Conservation (phyloP, 148 eudicot genomes). For the Chenopodium album region DNA sequence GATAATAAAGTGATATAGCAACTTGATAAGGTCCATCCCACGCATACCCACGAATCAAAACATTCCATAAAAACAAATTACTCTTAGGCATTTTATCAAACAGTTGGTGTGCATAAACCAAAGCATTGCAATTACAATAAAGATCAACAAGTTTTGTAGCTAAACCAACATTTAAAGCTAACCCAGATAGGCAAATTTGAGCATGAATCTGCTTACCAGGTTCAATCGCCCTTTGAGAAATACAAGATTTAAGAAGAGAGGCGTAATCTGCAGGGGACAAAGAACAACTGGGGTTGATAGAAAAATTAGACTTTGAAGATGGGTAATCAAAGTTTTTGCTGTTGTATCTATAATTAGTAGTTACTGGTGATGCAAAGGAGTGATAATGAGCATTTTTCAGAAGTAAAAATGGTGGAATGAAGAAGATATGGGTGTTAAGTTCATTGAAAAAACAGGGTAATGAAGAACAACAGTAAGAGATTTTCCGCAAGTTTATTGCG, state of each 20-base stretch:
- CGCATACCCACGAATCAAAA: constrained; percentile 87
- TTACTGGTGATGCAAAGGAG: constrained; percentile 15
- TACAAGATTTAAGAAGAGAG: constrained; percentile 52
- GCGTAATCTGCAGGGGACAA: constrained; percentile 27
- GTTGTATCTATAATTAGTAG: not conserved
- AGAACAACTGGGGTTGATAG: constrained; percentile 1
- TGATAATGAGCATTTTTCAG: constrained; percentile 27
- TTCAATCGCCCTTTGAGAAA: constrained; percentile 51
- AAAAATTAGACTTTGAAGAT: constrained; percentile 12
- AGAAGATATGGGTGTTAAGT: not conserved
- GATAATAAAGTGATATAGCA: constrained; percentile 48
- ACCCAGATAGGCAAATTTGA: constrained; percentile 47
- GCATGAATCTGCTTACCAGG: constrained; percentile 87
- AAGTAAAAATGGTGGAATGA: constrained; percentile 19
- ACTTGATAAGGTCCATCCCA: constrained; percentile 79
- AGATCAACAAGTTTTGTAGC: constrained; percentile 70
- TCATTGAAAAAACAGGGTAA: constrained; percentile 6
- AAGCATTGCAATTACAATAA: constrained; percentile 50
- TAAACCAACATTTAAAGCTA: constrained; percentile 40
- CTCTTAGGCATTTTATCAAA: constrained; percentile 69
- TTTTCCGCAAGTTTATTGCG: constrained; percentile 12
- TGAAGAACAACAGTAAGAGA: not conserved
- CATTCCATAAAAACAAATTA: constrained; percentile 75
- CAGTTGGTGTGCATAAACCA: constrained; percentile 56
- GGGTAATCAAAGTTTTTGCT: constrained; percentile 14